Percentiles rank a stretch among this genome's conserved stretches.
These are phyloP conservation scores for Kwoniella europaea DNA, from an alignment of 768 basidiomycete species.

Conservation along the genomic window DNA sequence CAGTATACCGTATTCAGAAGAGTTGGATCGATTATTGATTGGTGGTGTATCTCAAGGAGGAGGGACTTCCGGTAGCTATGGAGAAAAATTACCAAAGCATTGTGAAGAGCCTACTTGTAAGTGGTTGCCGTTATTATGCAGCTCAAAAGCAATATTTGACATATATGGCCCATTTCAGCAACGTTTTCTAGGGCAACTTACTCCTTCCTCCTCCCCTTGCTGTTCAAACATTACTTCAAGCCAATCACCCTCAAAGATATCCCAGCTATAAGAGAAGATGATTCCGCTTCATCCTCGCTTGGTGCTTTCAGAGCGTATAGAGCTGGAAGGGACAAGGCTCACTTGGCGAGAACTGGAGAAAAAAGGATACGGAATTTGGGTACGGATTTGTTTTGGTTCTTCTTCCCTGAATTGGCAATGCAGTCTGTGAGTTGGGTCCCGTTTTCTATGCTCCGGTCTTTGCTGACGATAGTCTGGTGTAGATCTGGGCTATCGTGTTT, in stretches of 20 bases:
- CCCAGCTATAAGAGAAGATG: conserved; percentile 55
- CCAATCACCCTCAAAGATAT: conserved; percentile 49
- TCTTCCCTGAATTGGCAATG: conserved; percentile 32
- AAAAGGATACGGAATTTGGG: conserved; percentile 41
- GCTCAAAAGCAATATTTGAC: too few relatives aligned
- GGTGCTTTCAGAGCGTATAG: conserved; percentile 46
- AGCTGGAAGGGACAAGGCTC: conserved; percentile 31
- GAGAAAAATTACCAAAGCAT: conserved; percentile 37
- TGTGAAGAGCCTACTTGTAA: conserved; percentile 48
- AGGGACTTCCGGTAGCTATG: conserved; percentile 40
- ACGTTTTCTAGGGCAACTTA: conserved; percentile 50
- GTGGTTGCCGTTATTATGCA: too few relatives aligned
- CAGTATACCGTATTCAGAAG: conserved; percentile 45
- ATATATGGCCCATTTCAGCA: conserved; percentile 24
- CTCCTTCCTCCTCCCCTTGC: conserved; percentile 50
- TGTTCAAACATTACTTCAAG: conserved; percentile 47
- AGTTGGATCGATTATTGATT: conserved; percentile 40
- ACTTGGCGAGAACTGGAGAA: conserved; percentile 37
- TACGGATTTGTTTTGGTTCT: conserved; percentile 46
- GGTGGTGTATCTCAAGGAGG: conserved; percentile 47
- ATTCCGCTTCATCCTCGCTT: conserved; percentile 42
- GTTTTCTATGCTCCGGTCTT: background rate
- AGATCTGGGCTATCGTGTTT: conserved; percentile 50
- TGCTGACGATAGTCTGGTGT: conserved; percentile 8
- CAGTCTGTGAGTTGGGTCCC: conserved; percentile 41